Evolutionary conservation across 2,329 filamentous ascomycete species (phyloP), one percentile per base, ranked within the genome.

Genomic region (Penicillium griseofulvum): DNA sequence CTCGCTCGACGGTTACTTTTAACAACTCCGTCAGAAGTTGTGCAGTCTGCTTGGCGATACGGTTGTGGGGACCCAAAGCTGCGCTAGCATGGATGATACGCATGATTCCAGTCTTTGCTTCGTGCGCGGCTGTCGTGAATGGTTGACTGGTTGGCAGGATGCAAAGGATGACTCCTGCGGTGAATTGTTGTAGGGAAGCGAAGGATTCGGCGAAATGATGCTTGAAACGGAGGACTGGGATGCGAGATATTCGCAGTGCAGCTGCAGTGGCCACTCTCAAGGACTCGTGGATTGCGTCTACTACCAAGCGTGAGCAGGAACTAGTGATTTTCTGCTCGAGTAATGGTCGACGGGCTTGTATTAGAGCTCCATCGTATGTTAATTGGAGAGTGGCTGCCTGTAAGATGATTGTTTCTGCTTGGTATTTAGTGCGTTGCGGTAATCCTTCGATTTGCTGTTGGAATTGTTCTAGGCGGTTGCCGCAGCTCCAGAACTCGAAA

Each of bases 71-170:
- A 9, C 56, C 58, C 12, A 68, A 56, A 0, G 59, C 55, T 22
- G 60, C 52, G 36, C 63, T 63, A 1, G 65, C 61, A 17, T 59
- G 60, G 12, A 70, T 71, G 31, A 71, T 71, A 14, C 64, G 57
- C 37, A 71, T 53, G 6, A 68, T 62, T 4, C 67, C 67, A 1
- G 66, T 60, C 47, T 71, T 71, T 10, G 68, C 61, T n/a, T 70
- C 66, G 24, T 65, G 59, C 1, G 68, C 65, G 33, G 60, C 57
- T 31, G 56, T 43, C 33, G 66, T 70, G 44, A 65, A 64, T 9
- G 68, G 68, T 24, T 64, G 63, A 19, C 57, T 66, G 3, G 64
- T 68, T 14, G 68, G 67, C 14, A 64, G 55, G 34, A 71, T 66
- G 57, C 68, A 71, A 8, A 71, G 60, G 17, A 66, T 64, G 14